Evolutionary conservation across 768 basidiomycete genomes (phyloP).

Genomic region (Gelatoporia subvermispora): DNA sequence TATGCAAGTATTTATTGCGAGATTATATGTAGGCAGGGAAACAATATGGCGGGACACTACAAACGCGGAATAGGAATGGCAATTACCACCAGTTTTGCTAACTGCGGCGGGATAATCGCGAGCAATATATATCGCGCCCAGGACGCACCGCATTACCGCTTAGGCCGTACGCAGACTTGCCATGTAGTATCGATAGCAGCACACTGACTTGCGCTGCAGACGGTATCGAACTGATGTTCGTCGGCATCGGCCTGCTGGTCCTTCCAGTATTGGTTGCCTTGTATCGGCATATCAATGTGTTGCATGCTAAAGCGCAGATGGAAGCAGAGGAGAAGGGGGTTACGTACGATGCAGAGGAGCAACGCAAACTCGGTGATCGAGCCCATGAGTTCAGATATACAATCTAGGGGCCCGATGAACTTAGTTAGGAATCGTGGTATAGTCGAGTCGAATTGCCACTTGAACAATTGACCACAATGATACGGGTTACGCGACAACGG

Average conservation of each 20-base stretch:
- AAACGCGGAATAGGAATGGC: conserved; percentile 69
- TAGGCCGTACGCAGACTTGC: conserved; percentile 47
- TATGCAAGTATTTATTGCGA: too few species aligned
- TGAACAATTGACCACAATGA: too few species aligned
- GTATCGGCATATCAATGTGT: conserved; percentile 53
- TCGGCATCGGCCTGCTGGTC: conserved; percentile 55
- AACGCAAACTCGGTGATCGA: conserved; percentile 47
- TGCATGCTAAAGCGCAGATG: conserved; percentile 41
- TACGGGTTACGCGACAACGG: too few species aligned
- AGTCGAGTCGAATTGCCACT: too few species aligned
- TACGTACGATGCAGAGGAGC: conserved; percentile 19
- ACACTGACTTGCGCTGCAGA: conserved; percentile 37
- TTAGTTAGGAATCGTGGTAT: too few species aligned
- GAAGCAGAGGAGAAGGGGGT: conserved; percentile 19
- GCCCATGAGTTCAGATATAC: conserved; percentile 63
- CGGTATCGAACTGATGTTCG: conserved; percentile 61
- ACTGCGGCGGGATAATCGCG: conserved; percentile 61
- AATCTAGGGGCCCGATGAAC: too few species aligned
- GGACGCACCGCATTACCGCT: conserved; percentile 55
- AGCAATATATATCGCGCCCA: conserved; percentile 55
- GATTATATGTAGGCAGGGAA: conserved; percentile 34
- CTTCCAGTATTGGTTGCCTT: conserved; percentile 42
- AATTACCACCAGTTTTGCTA: conserved; percentile 62
- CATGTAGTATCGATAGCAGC: too few species aligned
- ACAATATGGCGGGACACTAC: conserved; percentile 64